Evolutionary conservation across 2,329 filamentous ascomycete species (phyloP).

Genomic region (Dothistroma pini): DNA sequence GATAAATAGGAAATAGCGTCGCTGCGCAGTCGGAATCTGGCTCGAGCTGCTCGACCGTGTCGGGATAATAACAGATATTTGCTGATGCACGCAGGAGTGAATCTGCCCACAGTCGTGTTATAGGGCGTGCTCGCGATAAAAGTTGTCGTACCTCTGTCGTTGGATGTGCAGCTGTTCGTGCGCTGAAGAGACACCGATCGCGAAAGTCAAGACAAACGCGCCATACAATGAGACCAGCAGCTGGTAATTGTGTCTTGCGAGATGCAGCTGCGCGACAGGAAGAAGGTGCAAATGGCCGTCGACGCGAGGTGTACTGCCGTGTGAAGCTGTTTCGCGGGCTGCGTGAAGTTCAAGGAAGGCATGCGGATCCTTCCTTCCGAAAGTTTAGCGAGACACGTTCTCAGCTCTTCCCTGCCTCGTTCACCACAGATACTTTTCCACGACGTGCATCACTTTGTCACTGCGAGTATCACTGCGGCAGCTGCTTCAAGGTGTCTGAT

Average conservation of each 20-base stretch:
- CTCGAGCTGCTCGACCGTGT: background rate
- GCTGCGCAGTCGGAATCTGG: background rate
- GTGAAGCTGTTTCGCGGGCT: background rate
- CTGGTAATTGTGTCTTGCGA: background rate
- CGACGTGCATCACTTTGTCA: background rate
- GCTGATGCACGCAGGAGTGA: background rate
- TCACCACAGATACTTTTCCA: background rate
- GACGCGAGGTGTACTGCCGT: background rate
- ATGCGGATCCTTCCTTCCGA: background rate
- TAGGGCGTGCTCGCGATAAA: background rate
- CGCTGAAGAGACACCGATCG: background rate
- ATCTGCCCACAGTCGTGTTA: background rate
- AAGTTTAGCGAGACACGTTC: background rate
- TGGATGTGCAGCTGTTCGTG: background rate
- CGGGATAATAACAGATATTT: background rate
- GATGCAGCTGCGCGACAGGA: background rate
- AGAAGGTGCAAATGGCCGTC: background rate
- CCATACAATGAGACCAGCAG: background rate
- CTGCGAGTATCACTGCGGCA: background rate
- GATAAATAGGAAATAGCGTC: background rate
- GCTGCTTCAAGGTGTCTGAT: background rate
- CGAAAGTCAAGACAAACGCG: background rate
- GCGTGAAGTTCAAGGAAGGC: background rate
- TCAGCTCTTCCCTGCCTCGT: background rate
- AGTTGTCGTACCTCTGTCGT: constrained; percentile 1